A percentile compares a stretch with the other conserved stretches of the same genome.
These are phyloP conservation scores for Fistulifera solaris DNA, from an alignment of 108 stramenopile species.

Conservation along the genomic window DNA sequence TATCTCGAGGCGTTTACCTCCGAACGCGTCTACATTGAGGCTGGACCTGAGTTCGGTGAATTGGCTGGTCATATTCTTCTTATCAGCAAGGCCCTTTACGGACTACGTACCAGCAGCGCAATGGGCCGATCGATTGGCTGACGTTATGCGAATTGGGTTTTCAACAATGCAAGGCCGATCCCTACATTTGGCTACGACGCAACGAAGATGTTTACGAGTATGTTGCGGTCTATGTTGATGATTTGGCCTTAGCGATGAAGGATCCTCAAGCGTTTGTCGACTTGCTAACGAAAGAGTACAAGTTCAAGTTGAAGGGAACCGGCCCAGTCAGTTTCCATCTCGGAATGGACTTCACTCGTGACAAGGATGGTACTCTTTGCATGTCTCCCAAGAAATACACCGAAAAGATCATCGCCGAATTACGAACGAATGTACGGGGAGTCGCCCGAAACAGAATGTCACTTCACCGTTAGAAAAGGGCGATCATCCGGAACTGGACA, in stretches of 20 bases:
- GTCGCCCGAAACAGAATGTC: conserved; percentile 11
- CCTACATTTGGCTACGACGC: conserved; percentile 24
- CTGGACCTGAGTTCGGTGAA: conserved; percentile 20
- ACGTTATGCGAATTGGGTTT: conserved; percentile 26
- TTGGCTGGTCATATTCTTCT: conserved; percentile 5
- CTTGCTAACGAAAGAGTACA: not conserved
- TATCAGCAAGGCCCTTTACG: conserved; percentile 17
- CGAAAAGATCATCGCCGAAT: conserved; percentile 2
- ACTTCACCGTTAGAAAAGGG: conserved; percentile 7
- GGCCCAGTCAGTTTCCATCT: conserved; percentile 2
- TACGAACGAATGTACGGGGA: conserved; percentile 19
- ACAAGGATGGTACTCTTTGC: conserved; percentile 4
- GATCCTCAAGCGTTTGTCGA: conserved; percentile 11
- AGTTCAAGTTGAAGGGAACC: conserved; percentile 6
- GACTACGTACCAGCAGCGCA: conserved; percentile 7
- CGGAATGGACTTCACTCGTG: conserved; percentile 5
- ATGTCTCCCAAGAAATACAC: not conserved
- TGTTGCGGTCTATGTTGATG: conserved; percentile 7
- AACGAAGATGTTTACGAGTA: conserved; percentile 5
- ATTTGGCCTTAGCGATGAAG: conserved; percentile 10
- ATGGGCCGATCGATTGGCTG: not conserved
- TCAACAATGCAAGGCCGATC: conserved; percentile 19
- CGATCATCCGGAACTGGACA: conserved; percentile 24
- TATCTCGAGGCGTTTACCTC: conserved; percentile 11
- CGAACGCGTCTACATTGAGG: conserved; percentile 14